Base-by-base conservation (phyloP, 2,329 filamentous ascomycete genomes). In the Didymella sp. region DNA sequence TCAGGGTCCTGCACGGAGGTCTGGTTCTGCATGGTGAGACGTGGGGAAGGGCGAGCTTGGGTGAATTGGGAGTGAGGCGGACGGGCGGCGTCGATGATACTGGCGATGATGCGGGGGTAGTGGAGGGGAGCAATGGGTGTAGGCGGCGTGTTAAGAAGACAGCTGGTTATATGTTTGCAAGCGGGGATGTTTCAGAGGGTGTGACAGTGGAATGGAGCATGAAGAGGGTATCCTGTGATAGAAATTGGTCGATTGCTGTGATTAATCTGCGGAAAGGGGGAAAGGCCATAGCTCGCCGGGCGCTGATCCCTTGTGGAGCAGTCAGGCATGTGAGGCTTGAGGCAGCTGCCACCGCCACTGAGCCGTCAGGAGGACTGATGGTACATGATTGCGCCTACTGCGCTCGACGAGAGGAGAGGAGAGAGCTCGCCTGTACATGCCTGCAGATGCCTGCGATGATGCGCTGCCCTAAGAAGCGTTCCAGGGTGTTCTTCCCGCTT, bases 1-100 rank as follows among this genome's bases (percentile, higher is more conserved):
- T 91, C 87, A 72, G 90, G 84, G 66, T 76, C 69, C 46, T 70
- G 63, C 51, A 44, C 45, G 47, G 51, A 9, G 35, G 35, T 38
- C 37, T 56, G 54, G 47, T 33, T 42, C 54, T 56, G 54, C 67
- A 74, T 72, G 67, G 64, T 43, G 62, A 43, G 61, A 60, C 51
- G 62, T 51, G 53, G 59, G 56, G 59, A 51, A 59, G 41, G 53
- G 46, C 53, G 59, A 42, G 59, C 59, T 44, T 46, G 41, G 35
- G 31, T 52, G 52, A 31, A 48, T 28, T 49, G 35, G 46, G 48
- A 58, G 48, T 41, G 54, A 52, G 41, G 53, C 53, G 42, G 42
- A 30, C 42, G 30, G 48, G 30, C 19, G 28, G n/a, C 42, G 48
- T 31, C 27, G 37, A 21, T 17, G 48, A 25, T 17, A 17, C 17